Base-by-base conservation (phyloP, 1,284 basidiomycete species). In the Ustilago bromivora region DNA sequence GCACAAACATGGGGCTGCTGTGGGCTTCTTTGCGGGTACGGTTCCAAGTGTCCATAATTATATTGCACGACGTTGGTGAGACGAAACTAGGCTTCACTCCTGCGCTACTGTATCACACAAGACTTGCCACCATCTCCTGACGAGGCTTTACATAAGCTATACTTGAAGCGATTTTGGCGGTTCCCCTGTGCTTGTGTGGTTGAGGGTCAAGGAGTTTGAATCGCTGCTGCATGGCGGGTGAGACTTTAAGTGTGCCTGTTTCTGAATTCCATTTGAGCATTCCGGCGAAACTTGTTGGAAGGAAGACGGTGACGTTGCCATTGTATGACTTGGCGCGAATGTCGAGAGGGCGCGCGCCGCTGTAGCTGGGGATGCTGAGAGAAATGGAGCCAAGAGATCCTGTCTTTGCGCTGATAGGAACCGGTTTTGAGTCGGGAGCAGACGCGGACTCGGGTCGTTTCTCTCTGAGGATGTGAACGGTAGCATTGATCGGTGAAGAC, bases 261-360 rank as follows among this genome's bases (percentile, higher is more conserved):
- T 84, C 82, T 9, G 72, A 71, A 3, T 47, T 61, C 81, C 81
- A 84, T 19, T 67, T 70, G 53, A 84, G 67, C 34, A 82, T n/a
- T 9, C 82, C 82, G 17, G 67, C 68, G 55, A 84, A 84, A 8
- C 66, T 60, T 10, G 66, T 53, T 43, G 82, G 82, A 4, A 84
- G 60, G 52, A 54, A 56, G 40, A 84, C 58, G 43, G 68, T 71
- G 43, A 82, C 69, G 56, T 79, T 70, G 15, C 81, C 82, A 31
- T 59, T 72, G n/a, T 31, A 11, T 0, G 76, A 66, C 12, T 79
- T 72, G 23, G 71, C 79, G 0, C 68, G 63, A 53, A 84, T 78
- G 55, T 76, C 59, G 57, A 84, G 66, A 11, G 82, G 82, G 5
- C 66, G 52, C 8, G 72, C 57, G 17, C 74, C 75, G 11, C 60